These are phyloP conservation scores for Colletotrichum eleusines DNA, from an alignment of 2,329 filamentous ascomycete genomes.

Conservation along the genomic window DNA sequence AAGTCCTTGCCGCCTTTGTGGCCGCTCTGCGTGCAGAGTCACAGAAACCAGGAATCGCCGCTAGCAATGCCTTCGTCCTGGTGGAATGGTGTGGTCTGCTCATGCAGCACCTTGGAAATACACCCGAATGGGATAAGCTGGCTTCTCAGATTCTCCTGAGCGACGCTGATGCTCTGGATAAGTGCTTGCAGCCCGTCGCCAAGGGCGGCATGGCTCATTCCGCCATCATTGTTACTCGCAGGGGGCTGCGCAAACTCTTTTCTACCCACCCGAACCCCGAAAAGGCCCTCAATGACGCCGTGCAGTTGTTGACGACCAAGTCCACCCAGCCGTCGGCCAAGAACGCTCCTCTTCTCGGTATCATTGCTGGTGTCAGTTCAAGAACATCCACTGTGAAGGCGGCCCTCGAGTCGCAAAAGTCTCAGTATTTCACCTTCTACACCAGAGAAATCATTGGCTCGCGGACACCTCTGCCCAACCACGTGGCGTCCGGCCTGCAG, in stretches of 20 bases:
- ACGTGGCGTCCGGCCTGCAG: conserved; percentile 78
- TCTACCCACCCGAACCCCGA: conserved; percentile 68
- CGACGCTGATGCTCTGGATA: conserved; percentile 81
- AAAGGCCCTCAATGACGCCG: conserved; percentile 71
- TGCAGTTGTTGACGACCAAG: conserved; percentile 78
- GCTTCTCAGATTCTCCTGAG: conserved; percentile 75
- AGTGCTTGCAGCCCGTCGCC: conserved; percentile 75
- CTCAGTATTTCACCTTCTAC: conserved; percentile 85
- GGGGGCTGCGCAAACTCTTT: conserved; percentile 82
- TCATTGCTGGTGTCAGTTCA: conserved; percentile 87
- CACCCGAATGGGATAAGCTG: conserved; percentile 72
- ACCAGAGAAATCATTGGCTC: conserved; percentile 87
- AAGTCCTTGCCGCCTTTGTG: conserved; percentile 74
- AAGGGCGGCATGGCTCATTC: conserved; percentile 77
- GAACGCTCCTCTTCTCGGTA: conserved; percentile 83
- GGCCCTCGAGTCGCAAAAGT: conserved; percentile 74
- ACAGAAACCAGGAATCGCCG: conserved; percentile 80
- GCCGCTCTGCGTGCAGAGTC: conserved; percentile 78
- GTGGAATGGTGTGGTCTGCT: conserved; percentile 90
- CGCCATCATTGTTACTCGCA: conserved; percentile 81
- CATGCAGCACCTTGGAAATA: conserved; percentile 76
- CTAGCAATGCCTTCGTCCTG: conserved; percentile 86
- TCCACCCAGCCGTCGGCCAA: conserved; percentile 71
- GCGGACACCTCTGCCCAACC: conserved; percentile 74
- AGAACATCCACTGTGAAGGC: conserved; percentile 74